Percentiles rank a stretch among this genome's conserved stretches.
phyloP scores from a whole-genome alignment of 78 protist species.

The Dictyostelium firmibasis region DNA sequence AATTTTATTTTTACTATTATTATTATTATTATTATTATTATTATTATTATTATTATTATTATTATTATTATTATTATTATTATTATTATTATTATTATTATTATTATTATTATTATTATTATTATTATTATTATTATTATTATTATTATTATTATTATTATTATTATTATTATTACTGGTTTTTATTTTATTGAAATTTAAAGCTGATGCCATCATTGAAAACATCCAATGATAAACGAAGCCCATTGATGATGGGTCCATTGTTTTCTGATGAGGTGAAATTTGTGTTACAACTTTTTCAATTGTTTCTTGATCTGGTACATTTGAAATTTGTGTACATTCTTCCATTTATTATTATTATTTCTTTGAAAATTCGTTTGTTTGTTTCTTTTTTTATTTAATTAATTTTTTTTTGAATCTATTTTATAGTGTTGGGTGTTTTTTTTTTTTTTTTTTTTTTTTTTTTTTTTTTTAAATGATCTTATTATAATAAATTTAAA shows the following conservation, averaged over 20 bases:
- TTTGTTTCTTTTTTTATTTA: background rate
- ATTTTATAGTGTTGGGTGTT: background rate
- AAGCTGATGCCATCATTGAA: constrained; percentile 65
- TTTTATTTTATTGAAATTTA: background rate
- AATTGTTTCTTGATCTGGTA: constrained; percentile 33
- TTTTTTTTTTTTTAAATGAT: too few species aligned
- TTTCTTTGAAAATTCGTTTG: background rate
- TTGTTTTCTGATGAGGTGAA: constrained; percentile 40
- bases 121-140: background rate
- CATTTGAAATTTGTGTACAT: background rate
- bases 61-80: background rate
- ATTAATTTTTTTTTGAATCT: background rate
- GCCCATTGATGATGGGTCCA: constrained; percentile 63
- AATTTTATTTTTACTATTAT: background rate
- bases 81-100: background rate
- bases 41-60: background rate
- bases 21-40: background rate
- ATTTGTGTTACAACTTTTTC: constrained; percentile 11
- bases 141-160: background rate
- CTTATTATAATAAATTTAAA: background rate
- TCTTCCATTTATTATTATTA: constrained; percentile 42
- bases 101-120: background rate
- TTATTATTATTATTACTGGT: background rate
- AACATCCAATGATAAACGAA: constrained; percentile 76
- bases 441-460: background rate